Percentiles rank a stretch among this genome's conserved stretches.
These are phyloP conservation scores for Jimgerdemannia flammicorona DNA, from an alignment of 192 early-diverging fungal species.

Conservation along the genomic window DNA sequence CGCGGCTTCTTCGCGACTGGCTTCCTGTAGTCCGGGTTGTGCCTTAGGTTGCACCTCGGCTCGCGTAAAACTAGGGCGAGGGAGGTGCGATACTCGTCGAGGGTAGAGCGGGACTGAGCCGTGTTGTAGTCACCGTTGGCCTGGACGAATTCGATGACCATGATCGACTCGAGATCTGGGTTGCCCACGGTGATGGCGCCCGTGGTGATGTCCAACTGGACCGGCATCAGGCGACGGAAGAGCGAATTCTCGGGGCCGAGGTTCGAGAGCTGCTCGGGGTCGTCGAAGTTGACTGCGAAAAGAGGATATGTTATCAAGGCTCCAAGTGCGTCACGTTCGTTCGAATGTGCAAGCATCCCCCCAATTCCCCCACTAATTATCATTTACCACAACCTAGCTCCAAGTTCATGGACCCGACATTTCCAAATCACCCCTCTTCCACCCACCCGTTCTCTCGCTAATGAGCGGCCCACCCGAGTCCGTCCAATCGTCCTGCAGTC, in stretches of 20 bases:
- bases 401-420: no score
- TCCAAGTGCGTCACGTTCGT: no score
- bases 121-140: slow-evolving; percentile 55
- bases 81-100: slow-evolving; percentile 57
- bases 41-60: slow-evolving; percentile 47
- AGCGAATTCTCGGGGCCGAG: slow-evolving; percentile 34
- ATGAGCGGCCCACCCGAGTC: not conserved
- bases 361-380: no score
- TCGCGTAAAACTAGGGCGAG: slow-evolving; percentile 47
- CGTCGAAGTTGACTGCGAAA: slow-evolving; percentile 30
- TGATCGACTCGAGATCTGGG: slow-evolving; percentile 55
- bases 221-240: slow-evolving; percentile 58
- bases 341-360: no score
- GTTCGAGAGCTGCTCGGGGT: not conserved
- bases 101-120: slow-evolving; percentile 43
- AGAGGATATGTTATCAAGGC: not conserved
- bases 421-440: no score
- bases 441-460: not conserved
- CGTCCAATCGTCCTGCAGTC: not conserved
- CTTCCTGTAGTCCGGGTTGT: slow-evolving; percentile 62
- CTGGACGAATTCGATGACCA: slow-evolving; percentile 55
- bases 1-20: not conserved
- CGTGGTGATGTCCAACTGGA: slow-evolving; percentile 57
- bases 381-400: no score
- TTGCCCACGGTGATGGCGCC: slow-evolving; percentile 74